Evolutionary conservation across 345 rosid genomes (phyloP).

Genomic region (Acer campestre): DNA sequence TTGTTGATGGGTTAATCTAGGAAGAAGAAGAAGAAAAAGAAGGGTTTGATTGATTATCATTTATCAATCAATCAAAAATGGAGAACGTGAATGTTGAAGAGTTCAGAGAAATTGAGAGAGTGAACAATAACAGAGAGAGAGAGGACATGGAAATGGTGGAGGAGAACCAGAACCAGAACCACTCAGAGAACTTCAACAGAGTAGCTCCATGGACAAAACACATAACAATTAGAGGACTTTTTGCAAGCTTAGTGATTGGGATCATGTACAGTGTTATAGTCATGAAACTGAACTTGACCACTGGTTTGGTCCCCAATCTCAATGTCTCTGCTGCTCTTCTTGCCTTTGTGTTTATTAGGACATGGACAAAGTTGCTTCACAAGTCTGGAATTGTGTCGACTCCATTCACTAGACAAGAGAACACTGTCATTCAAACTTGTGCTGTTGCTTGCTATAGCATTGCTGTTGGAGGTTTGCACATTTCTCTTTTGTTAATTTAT

Average conservation of each 20-base stretch:
- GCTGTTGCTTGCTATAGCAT: slow-evolving; percentile 95
- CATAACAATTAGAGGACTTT: slow-evolving; percentile 72
- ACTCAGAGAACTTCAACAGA: slow-evolving; percentile 47
- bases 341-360: slow-evolving; percentile 67
- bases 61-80: background rate
- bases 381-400: slow-evolving; percentile 64
- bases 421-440: slow-evolving; percentile 88
- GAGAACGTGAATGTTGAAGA: slow-evolving; percentile 29
- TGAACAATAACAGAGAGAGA: background rate
- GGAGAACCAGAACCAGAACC: slow-evolving; percentile 23
- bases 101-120: slow-evolving; percentile 32
- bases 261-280: slow-evolving; percentile 84
- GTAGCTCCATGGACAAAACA: slow-evolving; percentile 80
- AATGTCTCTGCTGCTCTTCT: slow-evolving; percentile 96
- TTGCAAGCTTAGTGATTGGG: slow-evolving; percentile 75
- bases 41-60: background rate
- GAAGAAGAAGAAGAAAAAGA: background rate
- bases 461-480: slow-evolving; percentile 71
- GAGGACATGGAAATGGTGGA: slow-evolving; percentile 29
- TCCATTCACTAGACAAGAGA: slow-evolving; percentile 93
- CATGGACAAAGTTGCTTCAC: slow-evolving; percentile 81
- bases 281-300: slow-evolving; percentile 84
- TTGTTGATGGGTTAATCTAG: background rate
- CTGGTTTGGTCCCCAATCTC: slow-evolving; percentile 93
- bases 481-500: background rate